Evolutionary conservation across 2,329 filamentous ascomycete genomes (phyloP), one percentile per base, ranked within the genome.

Genomic region (Penicillium paneum): DNA sequence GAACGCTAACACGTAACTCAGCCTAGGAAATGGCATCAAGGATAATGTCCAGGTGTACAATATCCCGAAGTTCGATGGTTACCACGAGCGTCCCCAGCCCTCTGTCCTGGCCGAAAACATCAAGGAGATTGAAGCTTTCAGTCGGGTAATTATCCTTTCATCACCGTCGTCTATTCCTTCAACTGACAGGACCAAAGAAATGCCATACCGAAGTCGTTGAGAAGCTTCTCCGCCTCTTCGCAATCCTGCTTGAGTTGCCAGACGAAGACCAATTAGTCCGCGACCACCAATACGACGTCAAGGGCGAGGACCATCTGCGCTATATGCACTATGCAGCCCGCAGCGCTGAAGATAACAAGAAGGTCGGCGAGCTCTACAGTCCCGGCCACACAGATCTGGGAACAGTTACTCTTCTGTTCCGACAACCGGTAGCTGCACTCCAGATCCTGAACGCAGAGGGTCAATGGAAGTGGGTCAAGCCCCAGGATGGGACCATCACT

Each of bases 41-140:
- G 82, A 85, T 61, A 84, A 84, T 56, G 74, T 83, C 29, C 79
- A 85, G 61, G 79, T 85, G 1, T 85, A 81, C 72, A 84, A 85
- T 62, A 78, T 84, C 8, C 80, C 81, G 49, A 85, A 85, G 58
- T 84, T 83, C 58, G 76, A 76, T n/a, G 68, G 71, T 3, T 66
- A 75, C 53, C 76, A 79, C 61, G 64, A 72, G n/a, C 74, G 78
- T 8, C 57, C 67, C 13, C 79, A 82, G 1, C 80, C 81, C 0
- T 62, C 75, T 0, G 63, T 83, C 0, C 65, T 86, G 0, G 64
- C 77, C 19, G 74, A 79, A 0, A 71, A 83, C 52, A 75, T 81
- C 8, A 64, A 75, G 0, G 80, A 85, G 56, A 84, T 87, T 49
- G 82, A 86, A 60, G 56, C 61, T 0, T 86, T 87, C 64, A 67